Evolutionary conservation across 768 basidiomycete genomes (phyloP).

Genomic region (Sutorius australiensis): DNA sequence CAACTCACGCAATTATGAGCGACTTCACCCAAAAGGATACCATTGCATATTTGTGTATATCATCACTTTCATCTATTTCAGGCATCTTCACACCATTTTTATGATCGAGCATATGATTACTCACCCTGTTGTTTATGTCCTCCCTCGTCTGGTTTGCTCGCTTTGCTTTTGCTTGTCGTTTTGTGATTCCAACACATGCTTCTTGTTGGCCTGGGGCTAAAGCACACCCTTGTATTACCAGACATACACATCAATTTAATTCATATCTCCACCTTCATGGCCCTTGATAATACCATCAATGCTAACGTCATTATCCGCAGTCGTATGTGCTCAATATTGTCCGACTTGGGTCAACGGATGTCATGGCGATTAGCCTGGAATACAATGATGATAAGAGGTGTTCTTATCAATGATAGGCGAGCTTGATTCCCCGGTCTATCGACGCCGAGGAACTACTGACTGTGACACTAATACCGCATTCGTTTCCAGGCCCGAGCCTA

Average conservation of each 20-base stretch:
- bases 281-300: slow-evolving; percentile 3
- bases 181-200: slow-evolving; percentile 24
- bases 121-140: slow-evolving; percentile 19
- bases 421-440: background rate
- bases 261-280: slow-evolving; percentile 13
- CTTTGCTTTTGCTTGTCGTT: slow-evolving; percentile 27
- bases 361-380: background rate
- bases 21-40: slow-evolving; percentile 21
- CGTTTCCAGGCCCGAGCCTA: background rate
- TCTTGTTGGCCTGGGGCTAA: slow-evolving; percentile 24
- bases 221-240: slow-evolving; percentile 32
- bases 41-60: slow-evolving; percentile 33
- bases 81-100: slow-evolving; percentile 29
- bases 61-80: slow-evolving; percentile 31
- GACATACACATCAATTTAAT: slow-evolving; percentile 30
- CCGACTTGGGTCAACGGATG: background rate
- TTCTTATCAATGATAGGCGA: background rate
- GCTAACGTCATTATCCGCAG: slow-evolving; percentile 10
- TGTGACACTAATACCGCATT: background rate
- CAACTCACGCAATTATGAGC: slow-evolving; percentile 7
- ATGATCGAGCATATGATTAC: slow-evolving; percentile 24
- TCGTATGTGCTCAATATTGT: background rate
- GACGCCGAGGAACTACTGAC: background rate
- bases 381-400: background rate
- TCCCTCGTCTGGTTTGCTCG: slow-evolving; percentile 25